A percentile compares a stretch with the other conserved stretches of the same genome.
Conservation (phyloP, 306 rosid species). For the Chamaecrista fasciculata region DNA sequence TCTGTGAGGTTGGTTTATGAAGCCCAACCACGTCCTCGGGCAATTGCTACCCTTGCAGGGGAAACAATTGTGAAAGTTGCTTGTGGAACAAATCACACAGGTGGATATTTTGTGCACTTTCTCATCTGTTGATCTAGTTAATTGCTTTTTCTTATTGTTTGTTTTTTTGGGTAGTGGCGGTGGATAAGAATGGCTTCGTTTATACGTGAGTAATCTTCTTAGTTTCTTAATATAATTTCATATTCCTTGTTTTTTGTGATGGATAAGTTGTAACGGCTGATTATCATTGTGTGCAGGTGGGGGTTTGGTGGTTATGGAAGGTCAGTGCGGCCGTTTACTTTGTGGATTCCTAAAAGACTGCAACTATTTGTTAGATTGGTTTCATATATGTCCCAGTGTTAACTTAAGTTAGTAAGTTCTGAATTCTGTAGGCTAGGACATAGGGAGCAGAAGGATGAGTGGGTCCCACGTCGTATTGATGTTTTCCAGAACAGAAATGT, state of each 20-base stretch:
- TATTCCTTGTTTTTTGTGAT: slow-evolving; percentile 7
- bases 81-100: slow-evolving; percentile 94
- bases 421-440: slow-evolving; percentile 80
- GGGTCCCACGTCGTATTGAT: slow-evolving; percentile 88
- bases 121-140: neutral
- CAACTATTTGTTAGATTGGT: slow-evolving; percentile 3
- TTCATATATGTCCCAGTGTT: neutral
- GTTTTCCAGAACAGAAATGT: slow-evolving; percentile 67
- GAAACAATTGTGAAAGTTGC: slow-evolving; percentile 87
- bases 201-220: slow-evolving; percentile 73
- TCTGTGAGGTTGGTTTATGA: slow-evolving; percentile 92
- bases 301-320: slow-evolving; percentile 99
- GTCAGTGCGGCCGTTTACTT: slow-evolving; percentile 43
- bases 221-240: slow-evolving; percentile 7
- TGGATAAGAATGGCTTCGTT: slow-evolving; percentile 82
- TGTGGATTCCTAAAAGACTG: slow-evolving; percentile 14
- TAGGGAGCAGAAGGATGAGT: slow-evolving; percentile 99
- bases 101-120: slow-evolving; percentile 8
- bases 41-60: slow-evolving; percentile 80
- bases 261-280: slow-evolving; percentile 25
- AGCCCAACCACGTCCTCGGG: slow-evolving; percentile 94
- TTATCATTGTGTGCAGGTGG: slow-evolving; percentile 61
- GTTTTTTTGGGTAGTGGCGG: slow-evolving; percentile 70
- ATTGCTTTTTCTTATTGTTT: slow-evolving; percentile 18
- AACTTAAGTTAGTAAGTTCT: slow-evolving; percentile 13